Percentiles rank a stretch among this genome's conserved stretches.
phyloP scores from a whole-genome alignment of 225 moss, liverwort and hornwort species.

The Marchantia polymorpha region DNA sequence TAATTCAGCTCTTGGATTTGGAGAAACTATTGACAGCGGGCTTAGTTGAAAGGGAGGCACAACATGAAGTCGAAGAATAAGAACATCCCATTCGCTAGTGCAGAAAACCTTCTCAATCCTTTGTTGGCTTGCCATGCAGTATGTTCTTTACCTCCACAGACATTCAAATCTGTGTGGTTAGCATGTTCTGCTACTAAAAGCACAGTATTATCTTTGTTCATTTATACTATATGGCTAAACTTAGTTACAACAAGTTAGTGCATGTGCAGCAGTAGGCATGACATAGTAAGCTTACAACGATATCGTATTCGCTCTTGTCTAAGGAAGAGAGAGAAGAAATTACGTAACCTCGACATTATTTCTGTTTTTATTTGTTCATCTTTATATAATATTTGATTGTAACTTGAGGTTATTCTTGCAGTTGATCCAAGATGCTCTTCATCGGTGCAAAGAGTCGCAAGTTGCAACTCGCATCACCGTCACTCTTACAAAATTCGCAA shows the following conservation, averaged over 20 bases:
- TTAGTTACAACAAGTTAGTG: no score
- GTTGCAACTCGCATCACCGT: constrained; percentile 34
- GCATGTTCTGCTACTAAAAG: not conserved
- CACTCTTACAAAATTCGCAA: constrained; percentile 9
- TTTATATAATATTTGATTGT: not conserved
- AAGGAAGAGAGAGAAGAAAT: no score
- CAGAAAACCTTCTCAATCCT: not conserved
- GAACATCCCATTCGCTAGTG: not conserved
- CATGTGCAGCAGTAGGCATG: no score
- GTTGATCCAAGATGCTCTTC: constrained; percentile 33
- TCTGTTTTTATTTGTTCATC: not conserved
- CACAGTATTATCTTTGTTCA: no score
- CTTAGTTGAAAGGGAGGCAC: not conserved
- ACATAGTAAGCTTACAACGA: no score
- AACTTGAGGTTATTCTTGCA: not conserved
- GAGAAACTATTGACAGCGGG: not conserved
- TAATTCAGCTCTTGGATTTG: not conserved
- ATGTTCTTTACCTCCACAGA: not conserved
- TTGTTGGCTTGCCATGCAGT: constrained; percentile 5
- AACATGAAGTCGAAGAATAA: not conserved
- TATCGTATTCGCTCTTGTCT: no score
- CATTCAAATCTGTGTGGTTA: not conserved
- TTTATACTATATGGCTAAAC: no score
- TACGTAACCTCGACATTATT: not conserved
- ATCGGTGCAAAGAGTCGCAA: constrained; percentile 24